Base-by-base conservation (phyloP, 768 basidiomycete genomes). In the Psilocybe azurescens region DNA sequence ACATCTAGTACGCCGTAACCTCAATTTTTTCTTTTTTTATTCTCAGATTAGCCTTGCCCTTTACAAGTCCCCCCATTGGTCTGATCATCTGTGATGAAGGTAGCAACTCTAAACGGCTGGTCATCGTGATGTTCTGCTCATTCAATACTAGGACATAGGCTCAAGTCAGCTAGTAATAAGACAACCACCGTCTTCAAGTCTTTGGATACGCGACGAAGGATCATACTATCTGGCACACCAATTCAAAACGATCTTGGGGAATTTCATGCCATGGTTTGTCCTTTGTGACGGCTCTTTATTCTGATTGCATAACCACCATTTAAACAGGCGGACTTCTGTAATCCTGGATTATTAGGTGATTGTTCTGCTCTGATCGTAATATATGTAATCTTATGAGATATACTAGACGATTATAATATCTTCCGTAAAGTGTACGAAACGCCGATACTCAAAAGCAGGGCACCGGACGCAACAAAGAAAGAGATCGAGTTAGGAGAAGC, bases 81-180 rank as follows among this genome's bases (percentile, higher is more conserved):
- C 77, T 99, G 3, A 90, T 99, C 63, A 81, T 99, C 20, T 99
- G 97, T 67, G 97, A 99, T 70, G 97, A 99, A 85, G 96, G 95
- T 69, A 41, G 4, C 4, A 5, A 24, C 38, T 44, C n/a, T 44
- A 44, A 5, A 44, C 24, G 24, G 24, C 24, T 24, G 24, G 24
- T 24, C 24, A 24, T 24, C 24, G 24, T 24, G 24, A 24, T 29
- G 46, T 13, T 36, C n/a, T 6, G 24, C 29, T 38, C 13, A 36
- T 18, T 20, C 14, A 16, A 38, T 39, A 11, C 53, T 50, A 93
- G 94, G 94, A 2, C 97, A 99, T 73, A 82, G 96, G 29, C 80
- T 99, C 24, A 99, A 98, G 70, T 95, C 95, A 9, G 89, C 94
- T 4, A 91, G 88, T 64, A 93, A 90, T 68, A 97, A 98, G 77